phyloP scores from a whole-genome alignment of 805 yeast genomes.

The Yamadazyma kitorensis region DNA sequence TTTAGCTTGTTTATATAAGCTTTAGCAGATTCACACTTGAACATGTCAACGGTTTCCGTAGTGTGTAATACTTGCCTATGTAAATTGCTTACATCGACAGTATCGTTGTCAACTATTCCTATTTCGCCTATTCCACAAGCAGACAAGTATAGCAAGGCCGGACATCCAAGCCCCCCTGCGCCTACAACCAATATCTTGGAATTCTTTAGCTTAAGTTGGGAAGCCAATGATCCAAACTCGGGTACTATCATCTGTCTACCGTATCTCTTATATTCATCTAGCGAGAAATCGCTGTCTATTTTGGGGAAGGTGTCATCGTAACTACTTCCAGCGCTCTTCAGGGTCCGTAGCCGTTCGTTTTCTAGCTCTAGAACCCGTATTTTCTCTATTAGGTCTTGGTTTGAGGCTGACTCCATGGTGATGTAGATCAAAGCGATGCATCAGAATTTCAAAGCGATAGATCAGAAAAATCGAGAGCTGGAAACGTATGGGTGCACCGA shows the following conservation, averaged over 20 bases:
- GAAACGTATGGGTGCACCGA: too few species aligned
- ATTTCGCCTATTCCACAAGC: slow-evolving; percentile 86
- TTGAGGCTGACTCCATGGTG: too few species aligned
- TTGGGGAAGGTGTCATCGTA: not conserved
- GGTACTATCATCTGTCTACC: slow-evolving; percentile 97
- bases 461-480: too few species aligned
- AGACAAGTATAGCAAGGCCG: slow-evolving; percentile 77
- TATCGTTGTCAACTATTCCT: slow-evolving; percentile 86
- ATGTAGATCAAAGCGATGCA: too few species aligned
- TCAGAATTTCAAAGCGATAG: too few species aligned
- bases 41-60: slow-evolving; percentile 59
- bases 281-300: slow-evolving; percentile 29
- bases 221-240: slow-evolving; percentile 51
- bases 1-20: slow-evolving; percentile 53
- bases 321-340: not conserved
- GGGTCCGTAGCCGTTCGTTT: slow-evolving; percentile 11
- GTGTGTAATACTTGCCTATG: slow-evolving; percentile 88
- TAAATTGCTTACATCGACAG: slow-evolving; percentile 78
- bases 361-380: slow-evolving; percentile 19
- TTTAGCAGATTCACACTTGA: slow-evolving; percentile 80
- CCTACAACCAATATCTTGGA: slow-evolving; percentile 77
- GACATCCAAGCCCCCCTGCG: slow-evolving; percentile 96
- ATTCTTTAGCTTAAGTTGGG: slow-evolving; percentile 56
- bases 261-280: slow-evolving; percentile 76
- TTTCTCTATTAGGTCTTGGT: slow-evolving; percentile 21